Evolutionary conservation across 768 basidiomycete genomes (phyloP).

Genomic region (Cyathus striatus): DNA sequence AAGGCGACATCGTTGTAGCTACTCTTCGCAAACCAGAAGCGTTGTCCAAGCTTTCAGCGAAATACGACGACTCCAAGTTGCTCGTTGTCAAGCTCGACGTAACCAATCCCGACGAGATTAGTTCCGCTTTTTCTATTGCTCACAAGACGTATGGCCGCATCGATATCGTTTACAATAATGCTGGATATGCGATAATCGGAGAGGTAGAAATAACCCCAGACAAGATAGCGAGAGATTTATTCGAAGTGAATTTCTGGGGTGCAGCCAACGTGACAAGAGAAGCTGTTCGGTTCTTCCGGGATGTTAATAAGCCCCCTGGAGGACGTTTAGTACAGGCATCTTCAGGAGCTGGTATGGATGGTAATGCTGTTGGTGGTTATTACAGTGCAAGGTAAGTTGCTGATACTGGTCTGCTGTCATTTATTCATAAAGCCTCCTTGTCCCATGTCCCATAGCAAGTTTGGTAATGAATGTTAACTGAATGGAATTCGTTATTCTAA

Average conservation of each 20-base stretch:
- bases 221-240: background rate
- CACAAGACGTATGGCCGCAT: background rate
- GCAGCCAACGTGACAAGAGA: too few relatives aligned
- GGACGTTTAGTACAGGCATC: too few relatives aligned
- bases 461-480: too few relatives aligned
- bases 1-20: background rate
- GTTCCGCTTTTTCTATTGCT: background rate
- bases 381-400: too few relatives aligned
- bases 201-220: background rate
- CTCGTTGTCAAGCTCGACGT: background rate
- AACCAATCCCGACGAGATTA: background rate
- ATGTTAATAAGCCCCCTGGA: too few relatives aligned
- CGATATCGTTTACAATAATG: background rate
- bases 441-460: too few relatives aligned
- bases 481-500: too few relatives aligned
- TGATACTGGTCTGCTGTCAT: too few relatives aligned
- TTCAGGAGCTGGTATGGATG: too few relatives aligned
- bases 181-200: background rate
- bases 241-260: background rate
- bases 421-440: too few relatives aligned
- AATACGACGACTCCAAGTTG: background rate
- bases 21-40: background rate
- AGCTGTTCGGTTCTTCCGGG: too few relatives aligned
- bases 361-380: too few relatives aligned
- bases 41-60: background rate